Evolutionary conservation across 75 land plant genomes (phyloP).

Genomic region (Picea glauca): DNA sequence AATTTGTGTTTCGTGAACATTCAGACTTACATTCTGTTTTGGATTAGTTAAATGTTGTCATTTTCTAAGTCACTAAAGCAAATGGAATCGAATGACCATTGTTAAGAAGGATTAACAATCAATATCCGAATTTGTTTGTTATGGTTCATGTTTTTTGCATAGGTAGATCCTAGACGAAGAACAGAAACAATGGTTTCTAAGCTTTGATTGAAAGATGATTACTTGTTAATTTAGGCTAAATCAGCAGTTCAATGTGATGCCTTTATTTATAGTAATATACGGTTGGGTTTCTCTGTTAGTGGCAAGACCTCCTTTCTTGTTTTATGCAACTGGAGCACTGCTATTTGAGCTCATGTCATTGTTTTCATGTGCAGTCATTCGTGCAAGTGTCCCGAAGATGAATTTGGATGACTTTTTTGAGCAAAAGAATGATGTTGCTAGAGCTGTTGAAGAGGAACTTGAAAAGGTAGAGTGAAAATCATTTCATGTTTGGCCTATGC

Average conservation of each 20-base stretch:
- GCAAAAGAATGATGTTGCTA: slow-evolving; percentile 66
- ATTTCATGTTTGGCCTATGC: neutral
- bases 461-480: slow-evolving; percentile 38
- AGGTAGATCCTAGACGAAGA: neutral
- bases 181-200: neutral
- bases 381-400: slow-evolving; percentile 53
- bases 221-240: neutral
- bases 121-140: neutral
- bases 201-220: too few relatives aligned
- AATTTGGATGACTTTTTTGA: slow-evolving; percentile 55
- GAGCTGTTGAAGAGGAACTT: slow-evolving; percentile 48
- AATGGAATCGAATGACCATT: neutral
- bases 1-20: neutral
- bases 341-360: neutral
- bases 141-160: neutral
- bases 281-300: neutral
- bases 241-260: neutral
- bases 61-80: slow-evolving; percentile 1
- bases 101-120: neutral
- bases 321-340: neutral
- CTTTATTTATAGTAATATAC: neutral
- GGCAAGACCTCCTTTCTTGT: neutral
- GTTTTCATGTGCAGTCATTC: slow-evolving; percentile 31
- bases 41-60: neutral
- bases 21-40: neutral